Evolutionary conservation across 148 eudicot species (phyloP).

Genomic region (Rhododendron mucronatum): DNA sequence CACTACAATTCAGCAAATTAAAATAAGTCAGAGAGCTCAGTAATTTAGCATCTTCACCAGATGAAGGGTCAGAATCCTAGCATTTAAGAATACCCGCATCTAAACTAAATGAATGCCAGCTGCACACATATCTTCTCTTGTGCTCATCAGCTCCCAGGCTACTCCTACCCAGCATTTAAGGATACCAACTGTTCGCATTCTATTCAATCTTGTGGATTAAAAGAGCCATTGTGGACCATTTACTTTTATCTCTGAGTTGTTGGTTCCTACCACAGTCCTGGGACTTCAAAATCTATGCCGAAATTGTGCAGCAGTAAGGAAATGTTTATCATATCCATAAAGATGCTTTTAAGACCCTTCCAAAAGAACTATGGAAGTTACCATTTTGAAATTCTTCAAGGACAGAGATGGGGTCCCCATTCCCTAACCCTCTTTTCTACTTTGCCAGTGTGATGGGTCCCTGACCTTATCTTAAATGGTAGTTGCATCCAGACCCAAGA

Average conservation of each 20-base stretch:
- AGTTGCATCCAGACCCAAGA: not conserved
- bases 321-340: not conserved
- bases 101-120: constrained; percentile 12
- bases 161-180: constrained; percentile 10
- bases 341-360: not conserved
- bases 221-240: not conserved
- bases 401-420: not conserved
- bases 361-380: constrained; percentile 6
- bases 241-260: not conserved
- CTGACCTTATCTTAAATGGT: constrained; percentile 9
- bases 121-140: constrained; percentile 1
- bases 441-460: not conserved
- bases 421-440: not conserved
- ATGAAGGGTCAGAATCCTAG: constrained; percentile 19
- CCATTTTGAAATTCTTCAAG: not conserved
- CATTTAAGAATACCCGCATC: not conserved
- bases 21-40: not conserved
- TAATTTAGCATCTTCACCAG: not conserved
- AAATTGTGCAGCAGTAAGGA: not conserved
- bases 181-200: not conserved
- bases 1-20: not conserved
- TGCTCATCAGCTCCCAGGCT: constrained; percentile 9
- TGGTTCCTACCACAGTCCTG: constrained; percentile 1
- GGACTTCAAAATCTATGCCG: constrained; percentile 2
- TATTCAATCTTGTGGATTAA: not conserved